Percentiles rank a stretch among this genome's conserved stretches.
Evolutionary conservation across 2,329 filamentous ascomycete genomes (phyloP).

Genomic region (Aphanoascus verrucosus): DNA sequence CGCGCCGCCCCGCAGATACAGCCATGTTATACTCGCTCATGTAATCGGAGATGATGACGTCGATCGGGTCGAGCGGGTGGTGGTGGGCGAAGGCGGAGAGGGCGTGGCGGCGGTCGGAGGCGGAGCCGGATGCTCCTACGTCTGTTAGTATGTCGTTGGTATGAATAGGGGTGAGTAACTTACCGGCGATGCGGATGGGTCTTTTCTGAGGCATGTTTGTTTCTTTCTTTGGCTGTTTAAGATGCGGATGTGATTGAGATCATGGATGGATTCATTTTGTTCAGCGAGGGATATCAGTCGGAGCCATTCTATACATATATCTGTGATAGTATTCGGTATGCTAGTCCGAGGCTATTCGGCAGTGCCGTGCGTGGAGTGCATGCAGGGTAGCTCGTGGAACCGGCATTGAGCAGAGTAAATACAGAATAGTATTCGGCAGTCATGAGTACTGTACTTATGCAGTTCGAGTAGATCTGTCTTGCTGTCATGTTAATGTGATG

Average conservation of each 20-base stretch:
- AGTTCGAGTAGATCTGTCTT: too few species aligned
- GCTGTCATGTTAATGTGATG: too few species aligned
- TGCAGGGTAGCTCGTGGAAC: too few species aligned
- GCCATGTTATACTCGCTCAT: constrained; percentile 47
- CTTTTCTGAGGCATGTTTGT: constrained; percentile 10
- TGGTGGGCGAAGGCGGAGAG: constrained; percentile 35
- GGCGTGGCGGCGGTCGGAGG: constrained; percentile 38
- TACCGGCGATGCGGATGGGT: constrained; percentile 25
- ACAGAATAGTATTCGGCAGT: too few species aligned
- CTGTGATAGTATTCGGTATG: neutral
- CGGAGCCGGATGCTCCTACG: constrained; percentile 36
- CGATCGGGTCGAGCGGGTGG: constrained; percentile 35
- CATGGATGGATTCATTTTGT: neutral
- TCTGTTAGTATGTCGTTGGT: neutral
- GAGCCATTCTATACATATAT: too few species aligned
- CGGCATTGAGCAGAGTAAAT: too few species aligned
- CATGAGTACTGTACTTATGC: too few species aligned
- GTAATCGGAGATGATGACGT: constrained; percentile 40
- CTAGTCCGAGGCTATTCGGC: neutral
- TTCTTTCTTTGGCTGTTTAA: too few species aligned
- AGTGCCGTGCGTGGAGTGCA: too few species aligned
- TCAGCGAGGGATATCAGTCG: neutral
- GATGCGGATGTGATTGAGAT: too few species aligned
- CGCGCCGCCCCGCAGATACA: constrained; percentile 28
- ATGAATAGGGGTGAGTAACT: neutral